Conservation (phyloP, 768 basidiomycete species). For the Mycena galericulata region DNA sequence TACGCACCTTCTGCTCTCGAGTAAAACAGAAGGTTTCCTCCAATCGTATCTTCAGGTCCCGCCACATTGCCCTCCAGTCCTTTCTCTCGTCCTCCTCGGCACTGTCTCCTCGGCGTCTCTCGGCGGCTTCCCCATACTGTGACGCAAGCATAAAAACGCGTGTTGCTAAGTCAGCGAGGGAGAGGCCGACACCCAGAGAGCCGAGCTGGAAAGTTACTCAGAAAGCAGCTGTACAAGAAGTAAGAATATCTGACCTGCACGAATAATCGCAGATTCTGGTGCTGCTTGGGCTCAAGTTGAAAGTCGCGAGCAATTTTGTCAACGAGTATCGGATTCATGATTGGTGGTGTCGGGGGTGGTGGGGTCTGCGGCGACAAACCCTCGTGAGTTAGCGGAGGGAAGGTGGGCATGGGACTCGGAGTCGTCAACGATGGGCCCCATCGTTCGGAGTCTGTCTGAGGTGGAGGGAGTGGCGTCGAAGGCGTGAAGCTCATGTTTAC, state of each 20-base stretch:
- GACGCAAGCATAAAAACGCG: not conserved
- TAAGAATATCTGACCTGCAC: not conserved
- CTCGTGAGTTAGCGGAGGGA: too few species aligned
- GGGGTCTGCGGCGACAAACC: not conserved
- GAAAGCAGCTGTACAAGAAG: not conserved
- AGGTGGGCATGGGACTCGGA: not conserved
- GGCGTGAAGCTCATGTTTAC: not conserved
- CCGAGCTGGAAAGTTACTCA: not conserved
- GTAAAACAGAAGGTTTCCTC: constrained; percentile 7
- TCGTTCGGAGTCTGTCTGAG: not conserved
- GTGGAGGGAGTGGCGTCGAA: not conserved
- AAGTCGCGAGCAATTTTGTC: not conserved
- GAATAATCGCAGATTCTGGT: not conserved
- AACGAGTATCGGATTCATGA: not conserved
- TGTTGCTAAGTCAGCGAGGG: not conserved
- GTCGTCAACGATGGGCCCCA: not conserved
- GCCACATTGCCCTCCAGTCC: not conserved
- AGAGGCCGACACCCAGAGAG: not conserved
- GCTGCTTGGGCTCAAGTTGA: not conserved
- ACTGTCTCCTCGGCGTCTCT: not conserved
- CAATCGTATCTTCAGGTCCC: constrained; percentile 2
- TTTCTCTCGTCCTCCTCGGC: not conserved
- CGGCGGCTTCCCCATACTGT: not conserved
- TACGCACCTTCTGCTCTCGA: not conserved
- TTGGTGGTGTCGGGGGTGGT: not conserved